Conservation (phyloP, 495 filamentous ascomycete species). For the Daldinia grandis region DNA sequence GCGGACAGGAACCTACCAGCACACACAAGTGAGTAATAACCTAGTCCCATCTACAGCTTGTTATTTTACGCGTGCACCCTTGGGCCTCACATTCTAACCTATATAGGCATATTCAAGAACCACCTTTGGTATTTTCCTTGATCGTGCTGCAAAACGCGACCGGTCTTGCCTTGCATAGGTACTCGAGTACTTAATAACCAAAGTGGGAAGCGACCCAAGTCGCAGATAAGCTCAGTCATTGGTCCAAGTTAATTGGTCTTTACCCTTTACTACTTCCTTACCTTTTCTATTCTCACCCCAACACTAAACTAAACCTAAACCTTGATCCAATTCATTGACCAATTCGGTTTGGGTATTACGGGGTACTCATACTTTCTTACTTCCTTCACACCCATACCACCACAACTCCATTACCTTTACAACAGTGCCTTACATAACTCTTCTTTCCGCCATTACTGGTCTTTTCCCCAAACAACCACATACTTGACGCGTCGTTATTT, state of each 20-base stretch:
- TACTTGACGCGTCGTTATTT: slow-evolving; percentile 27
- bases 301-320: slow-evolving; percentile 6
- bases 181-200: slow-evolving; percentile 3
- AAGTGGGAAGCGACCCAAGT: slow-evolving; percentile 3
- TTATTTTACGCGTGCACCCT: not conserved
- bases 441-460: slow-evolving; percentile 1
- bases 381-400: slow-evolving; percentile 5
- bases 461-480: slow-evolving; percentile 20
- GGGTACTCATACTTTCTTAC: not conserved
- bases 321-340: not conserved
- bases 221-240: not conserved
- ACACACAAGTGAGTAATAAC: not conserved
- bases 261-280: not conserved
- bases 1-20: not conserved
- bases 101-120: slow-evolving; percentile 1
- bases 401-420: not conserved
- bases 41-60: not conserved
- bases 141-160: slow-evolving; percentile 11
- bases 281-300: slow-evolving; percentile 3
- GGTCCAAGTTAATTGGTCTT: slow-evolving; percentile 3
- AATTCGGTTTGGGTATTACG: not conserved
- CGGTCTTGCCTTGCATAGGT: not conserved
- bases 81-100: not conserved
- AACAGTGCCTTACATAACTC: slow-evolving; percentile 12
- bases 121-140: not conserved